These are phyloP conservation scores for Chrysanthemum lavandulifolium DNA, from an alignment of 129 eudicot genomes.

Conservation along the genomic window DNA sequence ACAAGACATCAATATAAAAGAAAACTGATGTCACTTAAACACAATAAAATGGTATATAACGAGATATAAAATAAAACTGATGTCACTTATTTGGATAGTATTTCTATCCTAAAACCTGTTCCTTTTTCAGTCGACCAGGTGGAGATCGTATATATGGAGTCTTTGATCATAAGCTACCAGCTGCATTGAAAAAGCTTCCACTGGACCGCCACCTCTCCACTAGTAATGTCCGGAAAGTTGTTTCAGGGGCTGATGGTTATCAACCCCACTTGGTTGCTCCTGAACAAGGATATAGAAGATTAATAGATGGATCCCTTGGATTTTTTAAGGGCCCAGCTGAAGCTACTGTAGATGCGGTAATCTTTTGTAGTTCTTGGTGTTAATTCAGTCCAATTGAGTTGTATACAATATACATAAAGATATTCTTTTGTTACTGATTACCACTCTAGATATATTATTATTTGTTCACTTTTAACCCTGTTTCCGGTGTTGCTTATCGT, in stretches of 20 bases:
- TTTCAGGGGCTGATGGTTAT: constrained; percentile 98
- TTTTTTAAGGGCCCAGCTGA: constrained; percentile 64
- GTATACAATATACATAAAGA: constrained; percentile 2
- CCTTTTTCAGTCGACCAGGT: constrained; percentile 81
- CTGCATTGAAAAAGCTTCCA: constrained; percentile 96
- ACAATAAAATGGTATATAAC: background rate
- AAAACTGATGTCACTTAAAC: background rate
- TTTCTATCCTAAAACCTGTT: background rate
- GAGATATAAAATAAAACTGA: too few relatives aligned
- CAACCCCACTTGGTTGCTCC: constrained; percentile 99
- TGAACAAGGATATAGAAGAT: constrained; percentile 97
- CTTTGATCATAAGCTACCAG: constrained; percentile 96
- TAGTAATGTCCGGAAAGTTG: constrained; percentile 79
- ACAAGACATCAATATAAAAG: too few relatives aligned
- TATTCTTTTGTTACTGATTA: constrained; percentile 10
- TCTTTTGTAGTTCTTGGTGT: background rate
- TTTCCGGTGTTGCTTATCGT: background rate
- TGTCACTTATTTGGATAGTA: too few relatives aligned
- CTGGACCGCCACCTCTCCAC: constrained; percentile 93
- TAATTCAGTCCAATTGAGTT: constrained; percentile 15
- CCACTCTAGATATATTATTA: background rate
- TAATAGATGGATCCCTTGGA: constrained; percentile 98
- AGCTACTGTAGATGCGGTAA: constrained; percentile 79
- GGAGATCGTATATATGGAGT: constrained; percentile 97
- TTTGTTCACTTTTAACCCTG: constrained; percentile 1